A percentile compares a stretch with the other conserved stretches of the same genome.
Evolutionary conservation across 805 yeast species (phyloP).

Genomic region (Allodekkera sacchari): DNA sequence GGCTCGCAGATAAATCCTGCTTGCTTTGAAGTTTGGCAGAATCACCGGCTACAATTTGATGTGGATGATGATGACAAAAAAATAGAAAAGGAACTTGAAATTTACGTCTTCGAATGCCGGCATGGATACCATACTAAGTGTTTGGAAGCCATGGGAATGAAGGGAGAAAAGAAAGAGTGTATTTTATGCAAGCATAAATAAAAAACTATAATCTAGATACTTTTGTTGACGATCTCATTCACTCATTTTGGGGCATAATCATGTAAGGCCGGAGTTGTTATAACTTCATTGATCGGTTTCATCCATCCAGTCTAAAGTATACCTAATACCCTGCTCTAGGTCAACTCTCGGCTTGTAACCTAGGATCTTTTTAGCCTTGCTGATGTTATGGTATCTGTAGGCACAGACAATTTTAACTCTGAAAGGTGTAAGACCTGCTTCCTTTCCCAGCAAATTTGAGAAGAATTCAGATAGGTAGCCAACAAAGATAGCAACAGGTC

Average conservation of each 20-base stretch:
- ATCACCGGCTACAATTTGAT: constrained; percentile 14
- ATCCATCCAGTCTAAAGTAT: constrained; percentile 83
- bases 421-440: constrained; percentile 92
- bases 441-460: constrained; percentile 65
- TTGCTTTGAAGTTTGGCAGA: constrained; percentile 53
- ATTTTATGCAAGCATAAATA: constrained; percentile 29
- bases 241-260: too few relatives aligned
- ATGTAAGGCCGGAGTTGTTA: too few relatives aligned
- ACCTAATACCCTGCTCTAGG: constrained; percentile 69
- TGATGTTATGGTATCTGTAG: constrained; percentile 82
- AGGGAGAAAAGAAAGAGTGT: constrained; percentile 21
- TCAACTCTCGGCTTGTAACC: constrained; percentile 78
- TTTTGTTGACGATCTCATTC: too few relatives aligned
- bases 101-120: constrained; percentile 53
- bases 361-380: constrained; percentile 71
- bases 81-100: constrained; percentile 15
- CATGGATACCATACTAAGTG: constrained; percentile 62
- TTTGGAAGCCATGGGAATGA: constrained; percentile 38
- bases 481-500: constrained; percentile 68
- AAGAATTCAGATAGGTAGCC: constrained; percentile 78
- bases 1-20: constrained; percentile 50
- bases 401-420: constrained; percentile 92
- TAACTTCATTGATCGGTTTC: constrained; percentile 33
- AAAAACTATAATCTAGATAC: not conserved
- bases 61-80: constrained; percentile 7